phyloP scores from a whole-genome alignment of 768 basidiomycete species.

The Trichaptum fuscoviolaceum region DNA sequence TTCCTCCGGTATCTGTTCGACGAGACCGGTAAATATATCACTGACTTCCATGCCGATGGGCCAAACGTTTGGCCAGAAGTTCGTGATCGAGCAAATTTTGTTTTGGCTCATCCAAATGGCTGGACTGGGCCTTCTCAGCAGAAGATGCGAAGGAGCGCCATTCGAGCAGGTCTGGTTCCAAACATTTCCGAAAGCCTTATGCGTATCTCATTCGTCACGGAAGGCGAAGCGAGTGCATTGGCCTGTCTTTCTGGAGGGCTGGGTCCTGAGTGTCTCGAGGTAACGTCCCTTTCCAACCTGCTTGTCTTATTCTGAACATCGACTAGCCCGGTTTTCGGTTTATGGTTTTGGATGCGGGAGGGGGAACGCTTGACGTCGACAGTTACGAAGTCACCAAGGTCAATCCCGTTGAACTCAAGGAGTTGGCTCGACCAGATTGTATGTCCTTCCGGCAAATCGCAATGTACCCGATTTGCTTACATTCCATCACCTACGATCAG shows the following conservation, averaged over 20 bases:
- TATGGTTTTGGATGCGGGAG: conserved; percentile 75
- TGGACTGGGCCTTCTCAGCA: conserved; percentile 42
- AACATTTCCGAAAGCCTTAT: conserved; percentile 29
- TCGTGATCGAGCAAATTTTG: conserved; percentile 27
- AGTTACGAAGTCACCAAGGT: neutral
- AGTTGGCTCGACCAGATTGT: conserved; percentile 4
- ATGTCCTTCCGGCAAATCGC: neutral
- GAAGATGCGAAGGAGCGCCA: conserved; percentile 39
- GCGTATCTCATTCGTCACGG: conserved; percentile 43
- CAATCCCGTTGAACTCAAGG: neutral
- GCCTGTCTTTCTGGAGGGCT: conserved; percentile 38
- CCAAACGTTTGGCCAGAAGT: conserved; percentile 2
- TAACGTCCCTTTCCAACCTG: neutral
- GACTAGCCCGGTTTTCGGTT: conserved; percentile 51
- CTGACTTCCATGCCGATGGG: conserved; percentile 41
- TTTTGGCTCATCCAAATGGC: conserved; percentile 44
- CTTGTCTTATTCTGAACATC: neutral
- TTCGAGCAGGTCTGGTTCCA: conserved; percentile 34
- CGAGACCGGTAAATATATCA: conserved; percentile 38
- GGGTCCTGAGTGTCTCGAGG: conserved; percentile 17
- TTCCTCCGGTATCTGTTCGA: conserved; percentile 42
- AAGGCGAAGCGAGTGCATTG: conserved; percentile 51
- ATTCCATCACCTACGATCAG: conserved; percentile 16
- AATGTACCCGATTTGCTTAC: neutral
- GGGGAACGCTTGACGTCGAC: conserved; percentile 66